These are phyloP conservation scores for Neofusicoccum parvum DNA, from an alignment of 2,329 filamentous ascomycete genomes.

Conservation along the genomic window DNA sequence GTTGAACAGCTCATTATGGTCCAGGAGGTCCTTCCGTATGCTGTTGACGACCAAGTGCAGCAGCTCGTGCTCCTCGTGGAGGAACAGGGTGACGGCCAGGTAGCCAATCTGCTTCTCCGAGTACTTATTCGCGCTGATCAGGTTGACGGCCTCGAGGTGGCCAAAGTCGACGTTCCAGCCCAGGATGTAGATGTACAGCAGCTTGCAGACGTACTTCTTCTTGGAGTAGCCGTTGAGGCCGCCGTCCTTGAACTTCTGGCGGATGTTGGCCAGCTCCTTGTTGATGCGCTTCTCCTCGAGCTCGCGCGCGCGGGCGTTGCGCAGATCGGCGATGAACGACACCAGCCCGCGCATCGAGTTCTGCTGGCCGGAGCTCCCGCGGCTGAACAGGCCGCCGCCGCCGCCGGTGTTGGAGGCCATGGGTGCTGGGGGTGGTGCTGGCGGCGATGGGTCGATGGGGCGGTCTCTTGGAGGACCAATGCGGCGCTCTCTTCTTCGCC, in stretches of 20 bases:
- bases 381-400: slow-evolving; percentile 44
- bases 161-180: slow-evolving; percentile 99
- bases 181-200: slow-evolving; percentile 98
- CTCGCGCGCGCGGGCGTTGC: slow-evolving; percentile 92
- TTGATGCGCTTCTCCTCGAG: slow-evolving; percentile 99
- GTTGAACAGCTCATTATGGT: slow-evolving; percentile 97
- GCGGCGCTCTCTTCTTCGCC: slow-evolving; percentile 13
- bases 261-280: slow-evolving; percentile 97
- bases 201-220: slow-evolving; percentile 99
- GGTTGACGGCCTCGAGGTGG: slow-evolving; percentile 95
- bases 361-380: slow-evolving; percentile 44
- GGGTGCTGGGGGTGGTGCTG: slow-evolving; percentile 24
- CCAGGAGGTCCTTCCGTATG: slow-evolving; percentile 91
- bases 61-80: slow-evolving; percentile 96
- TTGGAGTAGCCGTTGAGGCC: slow-evolving; percentile 95
- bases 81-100: slow-evolving; percentile 92
- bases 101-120: slow-evolving; percentile 99
- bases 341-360: slow-evolving; percentile 63
- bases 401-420: slow-evolving; percentile 41
- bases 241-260: slow-evolving; percentile 97
- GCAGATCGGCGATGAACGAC: slow-evolving; percentile 95
- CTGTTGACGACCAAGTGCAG: slow-evolving; percentile 97
- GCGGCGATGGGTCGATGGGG: background rate
- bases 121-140: slow-evolving; percentile 95
- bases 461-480: background rate